phyloP scores from a whole-genome alignment of 108 stramenopile genomes.

The Ochromonas danica region DNA sequence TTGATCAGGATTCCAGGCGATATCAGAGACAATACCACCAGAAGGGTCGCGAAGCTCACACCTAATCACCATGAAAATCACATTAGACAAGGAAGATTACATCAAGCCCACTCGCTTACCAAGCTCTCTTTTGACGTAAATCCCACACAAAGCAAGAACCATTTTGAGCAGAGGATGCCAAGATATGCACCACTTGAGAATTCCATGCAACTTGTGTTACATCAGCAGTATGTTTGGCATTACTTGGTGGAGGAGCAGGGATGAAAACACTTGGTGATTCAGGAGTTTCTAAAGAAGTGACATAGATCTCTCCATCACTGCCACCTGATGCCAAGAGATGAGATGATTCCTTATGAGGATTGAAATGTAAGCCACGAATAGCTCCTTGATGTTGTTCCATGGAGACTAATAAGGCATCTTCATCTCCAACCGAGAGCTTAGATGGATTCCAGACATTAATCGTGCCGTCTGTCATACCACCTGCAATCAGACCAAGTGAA shows the following conservation, averaged over 20 bases:
- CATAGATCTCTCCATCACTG: conserved; percentile 69
- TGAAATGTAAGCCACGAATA: conserved; percentile 78
- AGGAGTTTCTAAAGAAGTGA: conserved; percentile 60
- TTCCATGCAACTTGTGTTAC: conserved; percentile 91
- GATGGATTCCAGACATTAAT: conserved; percentile 83
- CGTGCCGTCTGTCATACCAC: conserved; percentile 91
- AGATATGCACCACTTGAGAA: conserved; percentile 86
- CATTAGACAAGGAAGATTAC: background rate
- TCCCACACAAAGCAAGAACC: conserved; percentile 92
- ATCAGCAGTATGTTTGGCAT: conserved; percentile 68
- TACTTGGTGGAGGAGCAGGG: conserved; percentile 49
- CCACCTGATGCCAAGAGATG: conserved; percentile 79
- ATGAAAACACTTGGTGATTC: conserved; percentile 53
- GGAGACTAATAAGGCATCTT: conserved; percentile 44
- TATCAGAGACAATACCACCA: conserved; percentile 64
- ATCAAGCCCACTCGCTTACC: conserved; percentile 43
- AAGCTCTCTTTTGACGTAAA: conserved; percentile 82
- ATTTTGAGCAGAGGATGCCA: conserved; percentile 76
- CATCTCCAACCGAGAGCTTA: conserved; percentile 51
- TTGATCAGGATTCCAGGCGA: conserved; percentile 90
- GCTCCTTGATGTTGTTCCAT: conserved; percentile 56
- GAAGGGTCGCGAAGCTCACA: conserved; percentile 72
- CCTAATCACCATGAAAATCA: background rate
- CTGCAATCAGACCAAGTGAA: conserved; percentile 76
- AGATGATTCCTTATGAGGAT: conserved; percentile 67